These are phyloP conservation scores for Jatropha curcas DNA, from an alignment of 345 rosid genomes.

Conservation along the genomic window DNA sequence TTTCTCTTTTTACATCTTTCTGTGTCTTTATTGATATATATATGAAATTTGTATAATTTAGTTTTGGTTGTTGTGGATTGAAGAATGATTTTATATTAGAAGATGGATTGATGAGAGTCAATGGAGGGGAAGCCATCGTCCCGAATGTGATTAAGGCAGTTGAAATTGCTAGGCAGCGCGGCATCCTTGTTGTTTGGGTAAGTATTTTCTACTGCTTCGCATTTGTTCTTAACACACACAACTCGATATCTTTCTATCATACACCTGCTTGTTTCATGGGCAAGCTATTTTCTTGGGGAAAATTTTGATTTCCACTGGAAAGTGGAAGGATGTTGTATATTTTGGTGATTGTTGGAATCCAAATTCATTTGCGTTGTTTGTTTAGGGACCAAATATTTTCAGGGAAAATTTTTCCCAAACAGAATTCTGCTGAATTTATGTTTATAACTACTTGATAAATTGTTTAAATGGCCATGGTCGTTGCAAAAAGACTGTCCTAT, in stretches of 20 bases:
- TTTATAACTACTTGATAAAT: background rate
- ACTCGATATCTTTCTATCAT: background rate
- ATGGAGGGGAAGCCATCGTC: slow-evolving; percentile 69
- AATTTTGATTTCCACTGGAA: background rate
- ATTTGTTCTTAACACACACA: background rate
- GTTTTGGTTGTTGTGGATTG: slow-evolving; percentile 9
- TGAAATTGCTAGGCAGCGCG: slow-evolving; percentile 70
- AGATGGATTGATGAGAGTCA: slow-evolving; percentile 46
- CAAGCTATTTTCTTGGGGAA: background rate
- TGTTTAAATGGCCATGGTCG: background rate
- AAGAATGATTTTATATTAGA: slow-evolving; percentile 75
- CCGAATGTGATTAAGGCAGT: slow-evolving; percentile 67
- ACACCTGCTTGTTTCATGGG: slow-evolving; percentile 16
- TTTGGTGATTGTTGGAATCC: background rate
- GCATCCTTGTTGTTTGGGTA: slow-evolving; percentile 83
- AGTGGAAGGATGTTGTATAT: background rate
- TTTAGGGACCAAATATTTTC: background rate
- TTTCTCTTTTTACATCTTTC: background rate
- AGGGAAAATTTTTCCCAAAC: too few relatives aligned
- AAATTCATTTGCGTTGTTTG: background rate
- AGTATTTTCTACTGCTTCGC: background rate
- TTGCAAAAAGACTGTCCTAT: background rate
- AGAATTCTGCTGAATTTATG: too few relatives aligned
- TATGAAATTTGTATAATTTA: background rate
- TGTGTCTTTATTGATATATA: background rate